Conservation (phyloP, 331 rosid genomes). For the Malus hybrid region DNA sequence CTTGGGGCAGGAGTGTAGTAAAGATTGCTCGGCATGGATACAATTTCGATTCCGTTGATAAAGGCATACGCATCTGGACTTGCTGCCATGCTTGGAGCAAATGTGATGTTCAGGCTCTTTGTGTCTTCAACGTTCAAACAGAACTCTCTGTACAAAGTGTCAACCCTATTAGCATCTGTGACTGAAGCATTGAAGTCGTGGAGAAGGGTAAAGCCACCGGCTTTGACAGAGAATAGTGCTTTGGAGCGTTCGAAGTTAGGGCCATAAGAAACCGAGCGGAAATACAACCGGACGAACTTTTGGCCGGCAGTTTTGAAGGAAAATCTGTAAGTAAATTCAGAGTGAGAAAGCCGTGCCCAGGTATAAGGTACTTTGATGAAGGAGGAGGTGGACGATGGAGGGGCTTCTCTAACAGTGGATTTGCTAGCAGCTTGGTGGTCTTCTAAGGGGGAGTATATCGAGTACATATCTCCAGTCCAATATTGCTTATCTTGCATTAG, state of each 20-base stretch:
- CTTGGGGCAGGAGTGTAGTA: background rate
- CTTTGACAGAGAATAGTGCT: constrained; percentile 21
- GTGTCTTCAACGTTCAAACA: background rate
- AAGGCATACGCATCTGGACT: constrained; percentile 16
- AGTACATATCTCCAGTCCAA: too few relatives aligned
- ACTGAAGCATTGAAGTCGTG: constrained; percentile 12
- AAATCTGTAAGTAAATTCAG: background rate
- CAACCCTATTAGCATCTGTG: background rate
- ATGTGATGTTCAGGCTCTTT: constrained; percentile 10
- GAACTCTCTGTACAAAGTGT: background rate
- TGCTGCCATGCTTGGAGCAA: background rate
- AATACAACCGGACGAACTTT: background rate
- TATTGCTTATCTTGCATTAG: too few relatives aligned
- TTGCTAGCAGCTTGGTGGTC: too few relatives aligned
- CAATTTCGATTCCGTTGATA: constrained; percentile 29
- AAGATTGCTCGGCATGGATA: constrained; percentile 22
- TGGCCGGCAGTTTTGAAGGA: background rate
- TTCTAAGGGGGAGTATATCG: too few relatives aligned
- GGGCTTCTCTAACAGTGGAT: too few relatives aligned
- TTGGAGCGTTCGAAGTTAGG: background rate
- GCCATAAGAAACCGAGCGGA: background rate
- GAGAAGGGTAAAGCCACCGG: constrained; percentile 2
- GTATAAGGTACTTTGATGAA: too few relatives aligned
- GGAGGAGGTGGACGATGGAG: too few relatives aligned
- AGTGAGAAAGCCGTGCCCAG: background rate